Evolutionary conservation across 495 filamentous ascomycete genomes (phyloP).

Genomic region (Astrocystis sublimbata): DNA sequence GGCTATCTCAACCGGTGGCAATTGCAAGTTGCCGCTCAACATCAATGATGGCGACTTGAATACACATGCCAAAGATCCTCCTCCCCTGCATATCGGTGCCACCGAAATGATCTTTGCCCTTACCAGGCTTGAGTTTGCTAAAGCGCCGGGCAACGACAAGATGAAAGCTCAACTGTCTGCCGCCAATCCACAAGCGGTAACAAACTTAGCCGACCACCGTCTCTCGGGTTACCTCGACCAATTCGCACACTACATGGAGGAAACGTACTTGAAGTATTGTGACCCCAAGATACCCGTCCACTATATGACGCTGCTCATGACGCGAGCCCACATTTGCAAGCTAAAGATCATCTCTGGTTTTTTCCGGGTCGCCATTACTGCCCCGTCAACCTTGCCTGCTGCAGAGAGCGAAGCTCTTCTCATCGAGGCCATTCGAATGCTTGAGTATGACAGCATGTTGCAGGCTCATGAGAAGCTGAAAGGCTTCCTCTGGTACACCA

Average conservation of each 20-base stretch:
- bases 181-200: conserved; percentile 41
- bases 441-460: conserved; percentile 55
- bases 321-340: conserved; percentile 51
- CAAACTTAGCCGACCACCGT: conserved; percentile 47
- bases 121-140: conserved; percentile 50
- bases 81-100: conserved; percentile 41
- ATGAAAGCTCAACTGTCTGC: conserved; percentile 41
- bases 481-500: conserved; percentile 54
- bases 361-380: conserved; percentile 30
- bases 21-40: conserved; percentile 54
- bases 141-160: conserved; percentile 44
- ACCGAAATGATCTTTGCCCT: conserved; percentile 56
- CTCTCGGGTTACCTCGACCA: conserved; percentile 54
- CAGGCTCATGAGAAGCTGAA: conserved; percentile 46
- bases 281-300: conserved; percentile 63
- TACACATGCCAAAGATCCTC: conserved; percentile 47
- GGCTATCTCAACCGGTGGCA: conserved; percentile 49
- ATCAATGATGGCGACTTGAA: conserved; percentile 59
- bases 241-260: conserved; percentile 58
- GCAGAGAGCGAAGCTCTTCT: conserved; percentile 48
- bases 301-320: conserved; percentile 52
- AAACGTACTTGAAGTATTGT: conserved; percentile 60
- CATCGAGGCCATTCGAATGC: conserved; percentile 49
- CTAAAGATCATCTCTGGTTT: conserved; percentile 37
- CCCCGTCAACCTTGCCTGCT: conserved; percentile 31